Base-by-base conservation (phyloP, 306 rosid genomes). In the Herpetospermum pedunculosum region DNA sequence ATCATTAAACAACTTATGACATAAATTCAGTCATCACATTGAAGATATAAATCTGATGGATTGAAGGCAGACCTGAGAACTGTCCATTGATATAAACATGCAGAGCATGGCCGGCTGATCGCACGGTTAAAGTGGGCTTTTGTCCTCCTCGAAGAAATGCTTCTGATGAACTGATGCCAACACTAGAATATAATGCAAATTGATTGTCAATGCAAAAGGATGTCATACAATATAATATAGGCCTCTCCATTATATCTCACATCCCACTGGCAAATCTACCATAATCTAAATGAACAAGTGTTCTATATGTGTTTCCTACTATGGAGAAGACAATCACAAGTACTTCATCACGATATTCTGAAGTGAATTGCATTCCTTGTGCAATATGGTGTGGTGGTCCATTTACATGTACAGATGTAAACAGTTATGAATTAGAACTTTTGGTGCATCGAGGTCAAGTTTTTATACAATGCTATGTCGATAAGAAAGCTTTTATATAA, bases 11-110 rank as follows among this genome's bases (percentile, higher is more conserved):
- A 57, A 30, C 37, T 32, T 30, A 15, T 30, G 23, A 59, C 38
- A 28, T 69, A n/a, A 69, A 25, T 1, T 15, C 14, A 14, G 16
- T 43, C 49, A 19, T 14, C 49, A 38, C 26, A 23, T 41, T 72
- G 49, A 50, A 32, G 34, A 73, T 76, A 32, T n/a, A 47, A 46
- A 16, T 70, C 8, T 70, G 58, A 48, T 4, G 74, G 58, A 18
- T 69, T 18, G 41, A 29, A 70, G 18, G 43, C 74, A 46, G 28
- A 88, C 99, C 99, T 84, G 85, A 82, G 80, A 84, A 84, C 73
- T 91, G 83, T 44, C 99, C 97, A 32, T 94, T 94, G 80, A 91
- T 67, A 81, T 89, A 94, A 70, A 89, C 96, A 60, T 91, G 99
- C 29, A 94, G 84, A 65, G 90, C 97, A 85, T 89, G 90, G 8